Percentiles rank a stretch among this genome's conserved stretches.
phyloP scores from a whole-genome alignment of 306 rosid genomes.

The Pyrus communis region DNA sequence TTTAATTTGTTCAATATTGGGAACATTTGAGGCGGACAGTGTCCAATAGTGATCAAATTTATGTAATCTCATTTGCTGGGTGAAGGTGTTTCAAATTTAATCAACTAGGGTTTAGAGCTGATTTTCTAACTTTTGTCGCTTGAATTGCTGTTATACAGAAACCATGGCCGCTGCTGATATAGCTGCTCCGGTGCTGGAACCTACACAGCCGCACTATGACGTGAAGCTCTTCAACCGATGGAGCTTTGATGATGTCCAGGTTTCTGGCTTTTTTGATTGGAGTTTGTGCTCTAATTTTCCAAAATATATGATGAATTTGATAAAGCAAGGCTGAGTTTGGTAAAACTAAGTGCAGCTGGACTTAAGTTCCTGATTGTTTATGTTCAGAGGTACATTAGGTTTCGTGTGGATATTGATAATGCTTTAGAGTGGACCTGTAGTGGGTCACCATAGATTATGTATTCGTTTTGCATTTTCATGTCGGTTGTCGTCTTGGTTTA shows the following conservation, averaged over 20 bases:
- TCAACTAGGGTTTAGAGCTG: not conserved
- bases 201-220: constrained; percentile 26
- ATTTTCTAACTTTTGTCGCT: not conserved
- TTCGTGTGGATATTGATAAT: too few relatives aligned
- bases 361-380: not conserved
- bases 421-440: not conserved
- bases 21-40: not conserved
- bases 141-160: not conserved
- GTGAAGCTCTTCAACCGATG: constrained; percentile 71
- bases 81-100: too few relatives aligned
- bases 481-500: too few relatives aligned
- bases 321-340: not conserved
- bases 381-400: not conserved
- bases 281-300: not conserved
- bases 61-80: too few relatives aligned
- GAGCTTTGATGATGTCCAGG: constrained; percentile 65
- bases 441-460: too few relatives aligned
- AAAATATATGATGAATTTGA: not conserved
- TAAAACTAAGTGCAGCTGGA: not conserved
- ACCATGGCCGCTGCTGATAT: constrained; percentile 5
- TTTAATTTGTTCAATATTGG: not conserved
- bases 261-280: not conserved
- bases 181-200: constrained; percentile 10
- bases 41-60: not conserved
- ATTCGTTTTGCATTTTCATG: too few relatives aligned